Evolutionary conservation across 371 early-diverging fungal genomes (phyloP).

Genomic region (Paramicrosporidium saccamoebae): DNA sequence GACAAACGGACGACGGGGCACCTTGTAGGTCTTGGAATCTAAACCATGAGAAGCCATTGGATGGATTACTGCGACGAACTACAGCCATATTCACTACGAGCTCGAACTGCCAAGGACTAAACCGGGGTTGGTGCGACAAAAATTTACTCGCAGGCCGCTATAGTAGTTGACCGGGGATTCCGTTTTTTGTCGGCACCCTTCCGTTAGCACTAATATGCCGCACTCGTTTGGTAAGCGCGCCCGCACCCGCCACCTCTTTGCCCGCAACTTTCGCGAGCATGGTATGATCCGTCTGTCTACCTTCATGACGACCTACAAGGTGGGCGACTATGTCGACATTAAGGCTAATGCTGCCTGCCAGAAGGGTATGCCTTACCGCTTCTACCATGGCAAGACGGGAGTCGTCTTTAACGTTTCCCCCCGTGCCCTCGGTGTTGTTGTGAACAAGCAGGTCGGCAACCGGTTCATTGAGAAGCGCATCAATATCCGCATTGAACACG

Average conservation of each 20-base stretch:
- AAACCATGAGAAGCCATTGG: too few relatives aligned
- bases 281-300: constrained; percentile 77
- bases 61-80: too few relatives aligned
- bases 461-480: constrained; percentile 93
- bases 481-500: constrained; percentile 94
- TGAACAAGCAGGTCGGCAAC: constrained; percentile 91
- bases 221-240: constrained; percentile 88
- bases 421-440: constrained; percentile 85
- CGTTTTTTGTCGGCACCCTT: too few relatives aligned
- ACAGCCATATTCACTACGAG: neutral
- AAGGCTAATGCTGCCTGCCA: constrained; percentile 88
- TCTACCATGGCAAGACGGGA: constrained; percentile 97
- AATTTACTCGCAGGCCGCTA: constrained; percentile 4
- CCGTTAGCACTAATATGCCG: constrained; percentile 47
- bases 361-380: constrained; percentile 99
- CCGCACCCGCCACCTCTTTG: constrained; percentile 93
- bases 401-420: constrained; percentile 96
- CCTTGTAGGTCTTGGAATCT: constrained; percentile 79
- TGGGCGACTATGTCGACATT: constrained; percentile 95
- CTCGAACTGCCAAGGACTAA: constrained; percentile 1
- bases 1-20: constrained; percentile 95
- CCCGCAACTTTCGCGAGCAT: constrained; percentile 80
- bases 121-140: constrained; percentile 1
- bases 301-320: constrained; percentile 86
- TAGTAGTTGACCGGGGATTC: too few relatives aligned